A percentile compares a stretch with the other conserved stretches of the same genome.
Conservation (phyloP, 2,329 filamentous ascomycete species). For the Rhinocladiella mackenziei region DNA sequence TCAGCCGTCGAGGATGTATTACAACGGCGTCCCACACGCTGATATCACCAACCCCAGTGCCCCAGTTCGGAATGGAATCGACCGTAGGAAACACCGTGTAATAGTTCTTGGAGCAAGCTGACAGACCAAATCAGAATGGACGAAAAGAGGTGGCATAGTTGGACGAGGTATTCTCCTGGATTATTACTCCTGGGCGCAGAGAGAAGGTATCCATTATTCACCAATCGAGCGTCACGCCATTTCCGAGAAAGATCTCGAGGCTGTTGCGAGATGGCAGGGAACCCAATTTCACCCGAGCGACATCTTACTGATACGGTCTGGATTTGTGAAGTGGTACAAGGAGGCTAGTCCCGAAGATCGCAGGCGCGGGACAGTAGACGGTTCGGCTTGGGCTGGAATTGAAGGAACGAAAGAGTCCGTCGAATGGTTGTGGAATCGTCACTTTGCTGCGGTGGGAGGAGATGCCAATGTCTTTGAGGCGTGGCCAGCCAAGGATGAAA, state of each 20-base stretch:
- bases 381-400: conserved; percentile 46
- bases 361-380: conserved; percentile 33
- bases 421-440: conserved; percentile 65
- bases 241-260: conserved; percentile 56
- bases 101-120: conserved; percentile 29
- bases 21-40: conserved; percentile 14
- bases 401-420: conserved; percentile 53
- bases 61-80: conserved; percentile 14
- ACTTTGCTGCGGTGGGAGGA: conserved; percentile 62
- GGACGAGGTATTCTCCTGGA: conserved; percentile 43
- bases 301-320: conserved; percentile 62
- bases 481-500: conserved; percentile 47
- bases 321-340: conserved; percentile 58
- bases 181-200: conserved; percentile 45
- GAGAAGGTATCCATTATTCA: conserved; percentile 50
- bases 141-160: conserved; percentile 39
- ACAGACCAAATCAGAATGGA: conserved; percentile 42
- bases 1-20: conserved; percentile 31
- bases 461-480: conserved; percentile 63
- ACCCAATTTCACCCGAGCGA: conserved; percentile 58
- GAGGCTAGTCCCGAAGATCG: conserved; percentile 38
- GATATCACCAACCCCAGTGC: conserved; percentile 12
- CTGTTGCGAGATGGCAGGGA: conserved; percentile 51
- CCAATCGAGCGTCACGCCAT: conserved; percentile 53
- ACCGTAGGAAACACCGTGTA: conserved; percentile 8